These are phyloP conservation scores for Polytrichum commune DNA, from an alignment of 225 moss, liverwort and hornwort genomes.

Conservation along the genomic window DNA sequence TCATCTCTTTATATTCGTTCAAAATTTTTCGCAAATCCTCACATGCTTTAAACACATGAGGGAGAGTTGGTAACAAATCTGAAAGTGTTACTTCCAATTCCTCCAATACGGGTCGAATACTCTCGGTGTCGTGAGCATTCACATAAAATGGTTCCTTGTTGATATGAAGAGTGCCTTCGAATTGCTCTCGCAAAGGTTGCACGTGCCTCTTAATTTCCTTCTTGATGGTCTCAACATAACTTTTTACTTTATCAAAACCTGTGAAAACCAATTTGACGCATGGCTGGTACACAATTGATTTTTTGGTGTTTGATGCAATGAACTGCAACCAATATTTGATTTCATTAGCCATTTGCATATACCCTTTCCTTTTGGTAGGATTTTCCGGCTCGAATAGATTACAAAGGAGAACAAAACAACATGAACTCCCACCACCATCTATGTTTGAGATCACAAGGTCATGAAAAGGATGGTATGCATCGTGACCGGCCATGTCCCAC, in stretches of 20 bases:
- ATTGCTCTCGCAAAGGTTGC: neutral
- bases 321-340: constrained; percentile 12
- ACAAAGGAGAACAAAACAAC: neutral
- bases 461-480: constrained; percentile 12
- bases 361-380: too few species aligned
- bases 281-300: neutral
- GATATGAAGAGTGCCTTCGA: neutral
- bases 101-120: fast-evolving
- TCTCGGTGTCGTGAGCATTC: neutral
- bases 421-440: neutral
- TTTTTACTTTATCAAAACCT: neutral
- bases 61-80: neutral
- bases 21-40: neutral
- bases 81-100: neutral
- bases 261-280: constrained; percentile 1
- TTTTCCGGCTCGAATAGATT: neutral
- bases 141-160: neutral
- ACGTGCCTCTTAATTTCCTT: neutral
- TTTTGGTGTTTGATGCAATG: constrained; percentile 9
- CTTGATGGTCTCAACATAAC: neutral
- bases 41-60: too few species aligned
- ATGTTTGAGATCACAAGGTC: constrained; percentile 6
- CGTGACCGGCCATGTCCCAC: constrained; percentile 21
- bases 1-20: neutral
- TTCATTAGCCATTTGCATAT: neutral